A percentile compares a stretch with the other conserved stretches of the same genome.
These are phyloP conservation scores for Geotrichum histeridarum DNA, from an alignment of 1,139 yeast species.

Conservation along the genomic window DNA sequence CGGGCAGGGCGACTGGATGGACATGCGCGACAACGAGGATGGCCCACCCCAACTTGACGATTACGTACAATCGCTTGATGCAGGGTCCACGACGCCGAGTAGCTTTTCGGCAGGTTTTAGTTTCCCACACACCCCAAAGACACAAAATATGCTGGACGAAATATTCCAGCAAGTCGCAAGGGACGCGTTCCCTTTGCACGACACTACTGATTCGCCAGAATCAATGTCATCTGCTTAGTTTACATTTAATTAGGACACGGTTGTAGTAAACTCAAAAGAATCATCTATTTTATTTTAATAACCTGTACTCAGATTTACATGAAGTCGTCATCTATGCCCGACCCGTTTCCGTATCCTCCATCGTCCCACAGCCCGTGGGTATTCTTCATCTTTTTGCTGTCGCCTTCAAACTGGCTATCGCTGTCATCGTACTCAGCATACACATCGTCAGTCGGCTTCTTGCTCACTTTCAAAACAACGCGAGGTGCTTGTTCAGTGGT, in stretches of 20 bases:
- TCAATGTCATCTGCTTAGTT: conserved; percentile 3
- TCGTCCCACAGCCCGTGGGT: not conserved
- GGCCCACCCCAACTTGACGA: not conserved
- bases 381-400: too few species aligned
- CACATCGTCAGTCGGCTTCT: not conserved
- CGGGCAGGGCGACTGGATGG: not conserved
- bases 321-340: not conserved
- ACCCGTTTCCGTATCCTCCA: not conserved
- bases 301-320: not conserved
- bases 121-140: not conserved
- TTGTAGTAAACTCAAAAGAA: not conserved
- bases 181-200: not conserved
- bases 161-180: conserved; percentile 8
- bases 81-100: too few species aligned
- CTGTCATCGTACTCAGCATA: not conserved
- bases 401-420: not conserved
- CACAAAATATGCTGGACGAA: conserved; percentile 10
- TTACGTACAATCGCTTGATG: not conserved
- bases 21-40: too few species aligned
- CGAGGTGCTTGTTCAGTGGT: not conserved
- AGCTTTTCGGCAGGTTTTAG: not conserved
- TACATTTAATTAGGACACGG: not conserved
- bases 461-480: not conserved
- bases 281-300: not conserved
- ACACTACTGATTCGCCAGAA: conserved; percentile 7